These are phyloP conservation scores for Cytidiella melzeri DNA, from an alignment of 768 basidiomycete genomes.

Conservation along the genomic window DNA sequence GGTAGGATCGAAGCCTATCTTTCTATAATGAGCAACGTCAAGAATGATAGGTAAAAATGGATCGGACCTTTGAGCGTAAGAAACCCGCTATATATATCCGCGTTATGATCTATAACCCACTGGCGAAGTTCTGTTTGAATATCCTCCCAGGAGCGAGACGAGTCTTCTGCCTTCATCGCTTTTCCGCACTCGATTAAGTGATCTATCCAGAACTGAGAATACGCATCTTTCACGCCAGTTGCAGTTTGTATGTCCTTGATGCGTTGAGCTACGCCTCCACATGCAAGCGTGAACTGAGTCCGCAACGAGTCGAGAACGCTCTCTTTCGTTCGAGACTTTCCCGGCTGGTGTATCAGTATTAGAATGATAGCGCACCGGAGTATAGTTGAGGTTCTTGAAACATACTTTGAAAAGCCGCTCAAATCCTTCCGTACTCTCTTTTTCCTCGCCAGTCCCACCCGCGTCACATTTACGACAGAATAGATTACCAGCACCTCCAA, in stretches of 20 bases:
- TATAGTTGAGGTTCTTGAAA: no score
- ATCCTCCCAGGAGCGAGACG: background rate
- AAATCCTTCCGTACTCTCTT: no score
- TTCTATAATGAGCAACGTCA: no score
- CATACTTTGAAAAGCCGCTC: no score
- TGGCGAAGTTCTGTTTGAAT: background rate
- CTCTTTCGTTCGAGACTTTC: background rate
- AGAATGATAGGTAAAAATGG: no score
- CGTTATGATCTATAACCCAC: background rate
- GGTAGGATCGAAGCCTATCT: constrained; percentile 20
- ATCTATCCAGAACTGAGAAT: constrained; percentile 14
- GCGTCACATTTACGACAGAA: constrained; percentile 29
- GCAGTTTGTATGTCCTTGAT: constrained; percentile 12
- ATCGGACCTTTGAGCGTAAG: constrained; percentile 2
- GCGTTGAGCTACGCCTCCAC: constrained; percentile 1
- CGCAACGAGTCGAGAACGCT: constrained; percentile 1
- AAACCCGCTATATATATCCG: background rate
- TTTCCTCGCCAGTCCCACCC: no score
- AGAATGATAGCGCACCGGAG: no score
- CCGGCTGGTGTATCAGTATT: no score
- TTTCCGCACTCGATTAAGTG: constrained; percentile 13
- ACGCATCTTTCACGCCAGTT: constrained; percentile 18
- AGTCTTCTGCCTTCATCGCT: background rate
- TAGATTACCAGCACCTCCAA: constrained; percentile 24
- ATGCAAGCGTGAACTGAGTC: constrained; percentile 5